A percentile compares a stretch with the other conserved stretches of the same genome.
phyloP scores from a whole-genome alignment of 1,284 basidiomycete species.

The Sporisorium iseilematis-ciliati region DNA sequence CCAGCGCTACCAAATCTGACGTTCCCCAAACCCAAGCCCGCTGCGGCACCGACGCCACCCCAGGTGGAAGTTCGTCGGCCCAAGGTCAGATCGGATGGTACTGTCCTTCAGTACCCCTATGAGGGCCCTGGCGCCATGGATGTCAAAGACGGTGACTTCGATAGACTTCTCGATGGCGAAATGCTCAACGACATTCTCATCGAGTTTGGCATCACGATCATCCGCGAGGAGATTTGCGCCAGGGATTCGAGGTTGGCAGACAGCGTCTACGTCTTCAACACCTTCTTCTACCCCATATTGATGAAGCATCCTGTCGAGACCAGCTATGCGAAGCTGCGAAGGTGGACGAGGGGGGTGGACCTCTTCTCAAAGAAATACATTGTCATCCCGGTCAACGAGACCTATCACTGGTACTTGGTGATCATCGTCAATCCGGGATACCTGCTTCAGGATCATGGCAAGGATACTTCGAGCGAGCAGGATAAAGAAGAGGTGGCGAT shows the following conservation, averaged over 20 bases:
- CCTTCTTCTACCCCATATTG: constrained; percentile 97
- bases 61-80: constrained; percentile 9
- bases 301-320: constrained; percentile 73
- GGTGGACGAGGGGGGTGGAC: constrained; percentile 91
- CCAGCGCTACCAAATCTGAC: constrained; percentile 8
- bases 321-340: constrained; percentile 85
- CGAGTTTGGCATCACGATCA: constrained; percentile 91
- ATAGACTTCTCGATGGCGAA: constrained; percentile 57
- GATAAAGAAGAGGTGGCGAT: constrained; percentile 29
- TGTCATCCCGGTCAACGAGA: constrained; percentile 95
- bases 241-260: constrained; percentile 76
- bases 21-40: constrained; percentile 7
- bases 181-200: constrained; percentile 91
- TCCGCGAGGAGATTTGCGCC: constrained; percentile 59
- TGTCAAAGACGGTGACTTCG: constrained; percentile 50
- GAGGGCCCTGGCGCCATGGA: constrained; percentile 55
- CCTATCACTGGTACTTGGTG: constrained; percentile 96
- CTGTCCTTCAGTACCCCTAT: constrained; percentile 54
- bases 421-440: constrained; percentile 84
- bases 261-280: constrained; percentile 90
- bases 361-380: constrained; percentile 92
- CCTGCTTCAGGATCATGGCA: constrained; percentile 17
- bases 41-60: not conserved
- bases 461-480: constrained; percentile 20
- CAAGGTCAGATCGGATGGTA: not conserved